A percentile compares a stretch with the other conserved stretches of the same genome.
phyloP scores from a whole-genome alignment of 2,329 filamentous ascomycete species.

The Eutypa lata region DNA sequence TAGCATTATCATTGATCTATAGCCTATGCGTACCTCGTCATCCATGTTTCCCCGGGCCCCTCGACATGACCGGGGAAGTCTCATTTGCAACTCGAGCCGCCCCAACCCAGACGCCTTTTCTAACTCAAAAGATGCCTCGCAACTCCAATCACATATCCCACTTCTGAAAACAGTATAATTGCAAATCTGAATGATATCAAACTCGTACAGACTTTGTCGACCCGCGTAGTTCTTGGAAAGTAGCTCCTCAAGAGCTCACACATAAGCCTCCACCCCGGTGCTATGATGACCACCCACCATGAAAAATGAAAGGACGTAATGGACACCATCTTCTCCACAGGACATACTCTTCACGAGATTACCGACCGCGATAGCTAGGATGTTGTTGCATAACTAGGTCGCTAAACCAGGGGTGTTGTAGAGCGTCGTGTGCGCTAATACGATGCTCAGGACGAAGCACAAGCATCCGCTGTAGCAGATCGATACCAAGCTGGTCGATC shows the following conservation, averaged over 20 bases:
- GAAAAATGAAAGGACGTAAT: no score
- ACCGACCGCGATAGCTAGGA: conserved; percentile 35
- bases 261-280: no score
- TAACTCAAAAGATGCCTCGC: background rate
- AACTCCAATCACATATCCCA: background rate
- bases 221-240: background rate
- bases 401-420: conserved; percentile 90
- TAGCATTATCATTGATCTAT: background rate
- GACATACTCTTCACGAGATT: no score
- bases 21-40: background rate
- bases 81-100: background rate
- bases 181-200: background rate
- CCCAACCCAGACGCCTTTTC: background rate
- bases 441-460: conserved; percentile 89
- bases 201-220: background rate
- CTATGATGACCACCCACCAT: no score
- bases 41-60: background rate
- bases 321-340: no score
- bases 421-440: conserved; percentile 80
- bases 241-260: background rate
- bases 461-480: conserved; percentile 85
- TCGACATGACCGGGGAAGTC: background rate
- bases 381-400: conserved; percentile 63
- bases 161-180: background rate
- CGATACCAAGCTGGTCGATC: conserved; percentile 83